Evolutionary conservation across 441 rosid species (phyloP), one percentile per base, ranked within the genome.

Genomic region (Biscutella laevigata): DNA sequence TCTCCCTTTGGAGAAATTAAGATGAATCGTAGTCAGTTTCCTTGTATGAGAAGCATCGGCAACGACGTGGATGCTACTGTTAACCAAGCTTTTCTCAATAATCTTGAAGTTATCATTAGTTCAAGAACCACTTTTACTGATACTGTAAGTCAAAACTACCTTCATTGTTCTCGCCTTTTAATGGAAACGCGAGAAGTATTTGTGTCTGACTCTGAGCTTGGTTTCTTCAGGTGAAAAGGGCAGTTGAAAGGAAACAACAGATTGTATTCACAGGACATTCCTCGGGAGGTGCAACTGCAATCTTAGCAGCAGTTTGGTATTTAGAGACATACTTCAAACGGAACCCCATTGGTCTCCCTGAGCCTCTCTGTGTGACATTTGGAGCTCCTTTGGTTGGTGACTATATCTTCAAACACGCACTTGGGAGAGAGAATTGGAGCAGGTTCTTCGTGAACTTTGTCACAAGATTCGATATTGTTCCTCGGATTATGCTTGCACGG

Each of bases 221-320:
- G 38, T 65, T 70, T 32, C 32, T 25, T 43, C 64, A 86, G 95
- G 85, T 89, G 53, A 59, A 37, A 25, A 60, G 37, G 12, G 83
- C 80, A 35, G 47, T 49, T 14, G 4, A 25, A 0, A 17, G 51
- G 10, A 38, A 33, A 11, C 77, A 71, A 74, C 71, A 26, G 60
- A 66, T 89, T 32, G 77, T 89, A 46, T 89, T 89, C 57, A 71
- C 97, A 12, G 97, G 97, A 59, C 94, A 86, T 42, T 89, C 94
- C 0, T 72, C 74, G 6, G 95, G 89, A n/a, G 97, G 89, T 4
- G 76, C 94, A 3, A 45, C 74, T 56, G 95, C 97, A n/a, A 77
- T 84, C 28, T 62, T 82, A 41, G 76, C 82, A n/a, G 70, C 95
- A 8, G 62, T 84, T 35, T 80, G 91, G 94, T 75, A 76, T 59